phyloP scores from a whole-genome alignment of 768 basidiomycete species.

The Termitomyces sp. region DNA sequence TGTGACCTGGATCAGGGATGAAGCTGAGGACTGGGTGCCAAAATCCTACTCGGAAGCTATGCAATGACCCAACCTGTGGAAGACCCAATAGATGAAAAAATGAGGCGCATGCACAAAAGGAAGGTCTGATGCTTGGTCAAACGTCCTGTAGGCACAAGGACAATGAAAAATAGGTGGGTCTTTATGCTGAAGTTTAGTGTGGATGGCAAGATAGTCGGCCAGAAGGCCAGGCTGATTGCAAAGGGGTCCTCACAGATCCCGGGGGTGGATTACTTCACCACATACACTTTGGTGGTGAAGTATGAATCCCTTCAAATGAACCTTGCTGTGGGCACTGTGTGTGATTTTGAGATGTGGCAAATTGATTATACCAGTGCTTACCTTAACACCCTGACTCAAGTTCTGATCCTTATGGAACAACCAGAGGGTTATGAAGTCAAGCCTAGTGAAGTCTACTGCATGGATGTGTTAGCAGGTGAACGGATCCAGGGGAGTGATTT shows the following conservation, averaged over 20 bases:
- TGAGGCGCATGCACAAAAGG: not conserved
- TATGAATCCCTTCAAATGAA: not conserved
- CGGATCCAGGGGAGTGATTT: not conserved
- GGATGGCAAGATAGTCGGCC: not conserved
- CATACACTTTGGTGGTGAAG: not conserved
- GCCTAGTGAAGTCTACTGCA: not conserved
- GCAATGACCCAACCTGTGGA: not conserved
- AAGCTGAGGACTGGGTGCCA: not conserved
- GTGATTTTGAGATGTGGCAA: not conserved
- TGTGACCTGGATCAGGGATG: not conserved
- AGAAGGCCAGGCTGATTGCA: not conserved
- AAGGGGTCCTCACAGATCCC: not conserved
- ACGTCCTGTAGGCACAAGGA: not conserved
- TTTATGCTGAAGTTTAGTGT: not conserved
- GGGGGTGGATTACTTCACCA: not conserved
- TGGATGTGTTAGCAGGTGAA: not conserved
- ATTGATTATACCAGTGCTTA: not conserved
- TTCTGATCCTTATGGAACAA: not conserved
- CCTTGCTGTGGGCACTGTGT: not conserved
- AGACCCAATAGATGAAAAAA: not conserved
- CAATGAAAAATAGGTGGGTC: not conserved
- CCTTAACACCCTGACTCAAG: not conserved
- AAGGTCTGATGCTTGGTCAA: conserved; percentile 7
- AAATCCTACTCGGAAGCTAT: not conserved
- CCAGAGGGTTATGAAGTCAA: not conserved